Conservation (phyloP, 1,139 yeast genomes). For the Debaryomyces sp. region DNA sequence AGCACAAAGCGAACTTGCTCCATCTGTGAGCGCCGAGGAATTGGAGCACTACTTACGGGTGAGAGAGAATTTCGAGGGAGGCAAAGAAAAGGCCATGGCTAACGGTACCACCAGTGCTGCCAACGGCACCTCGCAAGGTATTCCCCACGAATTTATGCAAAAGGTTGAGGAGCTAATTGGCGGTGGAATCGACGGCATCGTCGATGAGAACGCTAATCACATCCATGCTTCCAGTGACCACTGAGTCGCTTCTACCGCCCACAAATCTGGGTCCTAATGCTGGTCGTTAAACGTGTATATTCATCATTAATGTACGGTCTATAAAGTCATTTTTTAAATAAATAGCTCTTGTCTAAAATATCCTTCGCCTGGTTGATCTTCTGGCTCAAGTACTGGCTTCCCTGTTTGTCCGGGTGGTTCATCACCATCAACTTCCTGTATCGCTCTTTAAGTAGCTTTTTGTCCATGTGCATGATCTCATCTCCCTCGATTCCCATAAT, state of each 20-base stretch:
- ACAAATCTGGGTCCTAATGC: neutral
- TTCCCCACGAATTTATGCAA: constrained; percentile 6
- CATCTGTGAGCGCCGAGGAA: constrained; percentile 89
- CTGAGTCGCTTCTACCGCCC: neutral
- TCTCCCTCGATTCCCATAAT: constrained; percentile 56
- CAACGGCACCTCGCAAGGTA: neutral
- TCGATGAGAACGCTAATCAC: constrained; percentile 10
- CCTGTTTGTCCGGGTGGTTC: constrained; percentile 80
- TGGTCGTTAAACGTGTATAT: constrained; percentile 7
- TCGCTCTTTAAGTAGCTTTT: constrained; percentile 48
- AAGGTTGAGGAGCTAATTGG: constrained; percentile 13
- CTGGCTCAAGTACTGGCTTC: constrained; percentile 69
- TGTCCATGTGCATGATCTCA: constrained; percentile 50
- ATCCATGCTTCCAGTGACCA: neutral
- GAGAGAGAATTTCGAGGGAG: constrained; percentile 75
- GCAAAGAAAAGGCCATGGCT: constrained; percentile 33
- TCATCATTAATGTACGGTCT: neutral
- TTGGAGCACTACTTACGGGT: constrained; percentile 77
- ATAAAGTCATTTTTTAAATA: constrained; percentile 25
- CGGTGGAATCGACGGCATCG: constrained; percentile 10
- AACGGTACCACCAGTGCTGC: neutral
- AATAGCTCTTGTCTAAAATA: constrained; percentile 58
- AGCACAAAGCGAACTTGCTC: constrained; percentile 71
- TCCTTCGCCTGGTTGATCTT: constrained; percentile 79
- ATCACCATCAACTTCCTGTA: constrained; percentile 79